phyloP scores from a whole-genome alignment of 1,139 yeast species.

The Geotrichum klebahnii region DNA sequence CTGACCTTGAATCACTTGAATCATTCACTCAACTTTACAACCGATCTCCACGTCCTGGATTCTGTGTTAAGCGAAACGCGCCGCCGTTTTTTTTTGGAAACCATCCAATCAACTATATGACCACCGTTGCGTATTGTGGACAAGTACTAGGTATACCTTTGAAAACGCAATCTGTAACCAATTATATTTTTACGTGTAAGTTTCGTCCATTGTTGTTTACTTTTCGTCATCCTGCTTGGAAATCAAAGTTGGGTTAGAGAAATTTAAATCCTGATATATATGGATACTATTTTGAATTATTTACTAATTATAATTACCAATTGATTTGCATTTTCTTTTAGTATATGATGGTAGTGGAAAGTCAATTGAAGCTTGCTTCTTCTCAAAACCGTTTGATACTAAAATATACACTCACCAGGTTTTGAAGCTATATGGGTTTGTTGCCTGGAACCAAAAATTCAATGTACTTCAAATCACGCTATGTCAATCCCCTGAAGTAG shows the following conservation, averaged over 20 bases:
- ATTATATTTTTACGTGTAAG: slow-evolving; percentile 3
- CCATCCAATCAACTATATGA: slow-evolving; percentile 32
- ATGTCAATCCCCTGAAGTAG: no score
- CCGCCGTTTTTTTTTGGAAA: slow-evolving; percentile 29
- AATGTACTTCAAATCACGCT: no score
- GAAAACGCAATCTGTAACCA: not conserved
- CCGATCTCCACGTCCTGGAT: not conserved
- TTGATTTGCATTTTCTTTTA: not conserved
- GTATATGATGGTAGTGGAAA: slow-evolving; percentile 4
- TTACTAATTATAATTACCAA: not conserved
- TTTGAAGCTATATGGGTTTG: not conserved
- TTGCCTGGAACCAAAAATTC: no score
- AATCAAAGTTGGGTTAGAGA: no score
- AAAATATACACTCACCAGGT: not conserved
- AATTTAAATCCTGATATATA: no score
- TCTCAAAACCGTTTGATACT: not conserved
- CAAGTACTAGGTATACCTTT: slow-evolving; percentile 9
- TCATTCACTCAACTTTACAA: slow-evolving; percentile 20
- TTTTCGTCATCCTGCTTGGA: no score
- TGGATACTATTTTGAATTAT: no score
- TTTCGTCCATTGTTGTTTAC: not conserved
- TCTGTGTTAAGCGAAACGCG: not conserved
- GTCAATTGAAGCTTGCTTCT: slow-evolving; percentile 4
- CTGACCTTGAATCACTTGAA: slow-evolving; percentile 22
- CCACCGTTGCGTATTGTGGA: slow-evolving; percentile 28